Percentiles rank a stretch among this genome's conserved stretches.
phyloP scores from a whole-genome alignment of 1,284 basidiomycete genomes.

The Hypsizygus ulmarius region DNA sequence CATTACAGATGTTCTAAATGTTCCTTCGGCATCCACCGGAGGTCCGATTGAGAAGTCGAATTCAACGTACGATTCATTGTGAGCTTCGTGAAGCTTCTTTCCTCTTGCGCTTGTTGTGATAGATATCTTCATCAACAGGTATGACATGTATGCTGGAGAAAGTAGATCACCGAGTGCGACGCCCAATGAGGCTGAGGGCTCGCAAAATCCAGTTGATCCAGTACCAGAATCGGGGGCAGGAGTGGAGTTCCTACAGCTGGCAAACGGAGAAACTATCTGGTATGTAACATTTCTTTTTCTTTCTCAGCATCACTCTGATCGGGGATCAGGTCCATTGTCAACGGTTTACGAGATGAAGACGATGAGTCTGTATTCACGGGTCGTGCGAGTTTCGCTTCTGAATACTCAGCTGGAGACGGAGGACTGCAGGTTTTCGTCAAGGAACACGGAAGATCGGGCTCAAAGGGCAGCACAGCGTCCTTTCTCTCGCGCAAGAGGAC shows the following conservation, averaged over 20 bases:
- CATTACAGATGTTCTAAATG: conserved; percentile 41
- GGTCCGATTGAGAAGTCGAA: conserved; percentile 56
- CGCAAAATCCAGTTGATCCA: conserved; percentile 19
- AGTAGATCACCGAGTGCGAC: conserved; percentile 33
- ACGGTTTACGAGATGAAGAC: conserved; percentile 76
- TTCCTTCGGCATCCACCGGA: conserved; percentile 36
- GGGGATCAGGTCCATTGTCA: conserved; percentile 71
- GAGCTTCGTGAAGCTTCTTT: conserved; percentile 33
- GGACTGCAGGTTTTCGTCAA: conserved; percentile 67
- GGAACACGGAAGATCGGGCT: conserved; percentile 64
- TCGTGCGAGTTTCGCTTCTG: conserved; percentile 70
- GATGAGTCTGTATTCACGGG: conserved; percentile 63
- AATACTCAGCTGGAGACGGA: conserved; percentile 53
- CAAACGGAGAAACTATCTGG: conserved; percentile 83
- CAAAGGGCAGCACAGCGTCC: conserved; percentile 64
- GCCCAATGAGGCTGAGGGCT: conserved; percentile 27
- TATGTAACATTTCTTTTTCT: conserved; percentile 37
- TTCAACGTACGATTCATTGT: conserved; percentile 75
- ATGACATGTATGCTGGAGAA: conserved; percentile 76
- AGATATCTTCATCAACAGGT: conserved; percentile 43
- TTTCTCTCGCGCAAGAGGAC: conserved; percentile 59
- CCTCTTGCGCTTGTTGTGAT: conserved; percentile 18
- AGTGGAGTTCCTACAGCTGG: conserved; percentile 74
- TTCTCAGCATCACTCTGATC: conserved; percentile 15
- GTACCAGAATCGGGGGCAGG: conserved; percentile 54